phyloP scores from a whole-genome alignment of 805 yeast genomes.

The Nadsonia fulvescens region DNA sequence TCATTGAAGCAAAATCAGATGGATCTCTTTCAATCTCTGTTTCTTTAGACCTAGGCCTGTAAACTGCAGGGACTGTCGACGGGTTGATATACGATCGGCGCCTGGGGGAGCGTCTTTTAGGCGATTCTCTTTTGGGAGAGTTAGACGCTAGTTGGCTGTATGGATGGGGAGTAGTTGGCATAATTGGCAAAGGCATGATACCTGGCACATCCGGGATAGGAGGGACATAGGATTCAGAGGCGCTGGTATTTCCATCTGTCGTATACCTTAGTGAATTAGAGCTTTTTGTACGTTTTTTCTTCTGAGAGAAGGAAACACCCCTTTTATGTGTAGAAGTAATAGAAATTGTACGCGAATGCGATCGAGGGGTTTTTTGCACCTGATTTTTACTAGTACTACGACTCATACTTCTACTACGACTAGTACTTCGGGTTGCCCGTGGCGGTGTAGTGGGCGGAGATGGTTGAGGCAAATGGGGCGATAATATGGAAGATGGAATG shows the following conservation, averaged over 20 bases:
- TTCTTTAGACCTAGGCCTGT: too few relatives aligned
- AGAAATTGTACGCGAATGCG: slow-evolving; percentile 10
- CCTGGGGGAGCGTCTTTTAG: slow-evolving; percentile 1
- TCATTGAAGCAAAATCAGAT: slow-evolving; percentile 16
- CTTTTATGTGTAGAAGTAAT: slow-evolving; percentile 13
- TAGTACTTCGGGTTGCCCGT: slow-evolving; percentile 4
- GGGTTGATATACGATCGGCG: slow-evolving; percentile 2
- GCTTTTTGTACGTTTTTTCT: slow-evolving; percentile 4
- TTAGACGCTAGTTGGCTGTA: slow-evolving; percentile 1
- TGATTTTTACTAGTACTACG: slow-evolving; percentile 1
- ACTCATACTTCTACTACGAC: slow-evolving; percentile 3
- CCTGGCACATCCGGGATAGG: background rate
- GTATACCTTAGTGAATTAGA: background rate
- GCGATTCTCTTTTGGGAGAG: background rate
- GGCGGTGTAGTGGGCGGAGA: slow-evolving; percentile 1
- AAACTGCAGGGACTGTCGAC: slow-evolving; percentile 1
- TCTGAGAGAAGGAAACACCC: slow-evolving; percentile 11
- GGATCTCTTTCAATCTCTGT: slow-evolving; percentile 5
- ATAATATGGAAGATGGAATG: slow-evolving; percentile 3
- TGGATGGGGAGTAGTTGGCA: slow-evolving; percentile 2
- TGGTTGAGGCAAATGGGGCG: slow-evolving; percentile 3
- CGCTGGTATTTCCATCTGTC: background rate
- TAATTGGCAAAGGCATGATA: background rate
- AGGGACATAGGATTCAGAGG: background rate
- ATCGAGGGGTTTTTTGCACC: slow-evolving; percentile 7